Evolutionary conservation across 768 basidiomycete species (phyloP).

Genomic region (Kwoniella mangroviensis): DNA sequence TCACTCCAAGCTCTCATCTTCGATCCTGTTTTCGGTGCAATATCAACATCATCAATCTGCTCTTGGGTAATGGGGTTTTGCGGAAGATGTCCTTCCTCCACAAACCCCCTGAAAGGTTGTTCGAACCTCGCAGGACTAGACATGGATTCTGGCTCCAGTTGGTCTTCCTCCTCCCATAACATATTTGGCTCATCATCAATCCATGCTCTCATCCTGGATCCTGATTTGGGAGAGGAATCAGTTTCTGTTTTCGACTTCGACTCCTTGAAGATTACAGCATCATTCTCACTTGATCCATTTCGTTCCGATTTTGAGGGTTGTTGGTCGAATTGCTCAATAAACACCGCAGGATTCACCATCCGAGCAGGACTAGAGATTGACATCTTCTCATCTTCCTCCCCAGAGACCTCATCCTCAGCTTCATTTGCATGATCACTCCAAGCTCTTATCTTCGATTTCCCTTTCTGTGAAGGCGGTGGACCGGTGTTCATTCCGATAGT

Average conservation of each 20-base stretch:
- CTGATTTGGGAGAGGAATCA: background rate
- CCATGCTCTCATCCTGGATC: background rate
- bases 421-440: conserved; percentile 11
- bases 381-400: background rate
- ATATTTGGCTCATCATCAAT: background rate
- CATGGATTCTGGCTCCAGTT: background rate
- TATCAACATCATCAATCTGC: background rate
- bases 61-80: background rate
- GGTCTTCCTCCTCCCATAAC: background rate
- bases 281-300: background rate
- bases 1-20: conserved; percentile 12
- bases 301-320: background rate
- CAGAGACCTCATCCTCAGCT: background rate
- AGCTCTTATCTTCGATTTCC: background rate
- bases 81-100: background rate
- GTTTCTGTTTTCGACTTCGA: no score
- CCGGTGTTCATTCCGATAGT: no score
- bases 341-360: background rate
- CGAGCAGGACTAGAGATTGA: background rate
- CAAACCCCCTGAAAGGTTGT: background rate
- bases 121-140: background rate
- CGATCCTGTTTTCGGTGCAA: background rate
- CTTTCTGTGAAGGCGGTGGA: background rate
- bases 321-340: background rate
- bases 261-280: no score